These are phyloP conservation scores for Trametes elegans DNA, from an alignment of 768 basidiomycete species.

Conservation along the genomic window DNA sequence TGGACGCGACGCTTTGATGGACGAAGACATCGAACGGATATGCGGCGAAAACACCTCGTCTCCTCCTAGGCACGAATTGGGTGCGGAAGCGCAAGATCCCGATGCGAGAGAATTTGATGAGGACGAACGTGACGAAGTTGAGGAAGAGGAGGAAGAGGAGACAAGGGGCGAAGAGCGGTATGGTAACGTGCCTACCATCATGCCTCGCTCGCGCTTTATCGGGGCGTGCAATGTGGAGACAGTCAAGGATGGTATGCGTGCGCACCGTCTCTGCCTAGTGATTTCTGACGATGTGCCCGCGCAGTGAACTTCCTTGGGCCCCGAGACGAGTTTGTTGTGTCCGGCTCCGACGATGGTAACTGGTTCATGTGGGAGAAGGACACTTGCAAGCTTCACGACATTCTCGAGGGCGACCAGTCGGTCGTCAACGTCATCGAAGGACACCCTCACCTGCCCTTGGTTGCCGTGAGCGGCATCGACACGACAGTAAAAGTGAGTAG, in stretches of 20 bases:
- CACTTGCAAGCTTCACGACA: slow-evolving; percentile 60
- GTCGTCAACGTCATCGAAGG: slow-evolving; percentile 88
- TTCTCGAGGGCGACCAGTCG: slow-evolving; percentile 79
- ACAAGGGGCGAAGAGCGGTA: slow-evolving; percentile 14
- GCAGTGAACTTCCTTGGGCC: slow-evolving; percentile 87
- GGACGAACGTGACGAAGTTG: slow-evolving; percentile 27
- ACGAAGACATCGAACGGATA: slow-evolving; percentile 26
- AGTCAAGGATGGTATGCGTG: slow-evolving; percentile 75
- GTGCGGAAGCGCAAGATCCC: slow-evolving; percentile 20
- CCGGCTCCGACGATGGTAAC: slow-evolving; percentile 86
- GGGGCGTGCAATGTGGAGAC: slow-evolving; percentile 82
- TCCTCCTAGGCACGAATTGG: background rate
- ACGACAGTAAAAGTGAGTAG: slow-evolving; percentile 69
- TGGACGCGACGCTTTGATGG: slow-evolving; percentile 29
- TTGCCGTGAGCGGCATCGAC: slow-evolving; percentile 90
- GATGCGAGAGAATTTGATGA: slow-evolving; percentile 32
- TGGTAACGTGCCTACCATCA: slow-evolving; percentile 49
- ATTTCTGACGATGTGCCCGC: no score
- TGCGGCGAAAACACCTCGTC: slow-evolving; percentile 17
- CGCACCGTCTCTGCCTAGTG: background rate
- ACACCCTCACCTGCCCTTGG: slow-evolving; percentile 71
- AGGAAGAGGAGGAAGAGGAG: slow-evolving; percentile 23
- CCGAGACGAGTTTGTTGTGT: slow-evolving; percentile 70
- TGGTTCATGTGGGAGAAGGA: slow-evolving; percentile 85
- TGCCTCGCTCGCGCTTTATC: slow-evolving; percentile 59